Evolutionary conservation across 805 yeast genomes (phyloP).

Genomic region (Tetrapisispora namnaoensis): DNA sequence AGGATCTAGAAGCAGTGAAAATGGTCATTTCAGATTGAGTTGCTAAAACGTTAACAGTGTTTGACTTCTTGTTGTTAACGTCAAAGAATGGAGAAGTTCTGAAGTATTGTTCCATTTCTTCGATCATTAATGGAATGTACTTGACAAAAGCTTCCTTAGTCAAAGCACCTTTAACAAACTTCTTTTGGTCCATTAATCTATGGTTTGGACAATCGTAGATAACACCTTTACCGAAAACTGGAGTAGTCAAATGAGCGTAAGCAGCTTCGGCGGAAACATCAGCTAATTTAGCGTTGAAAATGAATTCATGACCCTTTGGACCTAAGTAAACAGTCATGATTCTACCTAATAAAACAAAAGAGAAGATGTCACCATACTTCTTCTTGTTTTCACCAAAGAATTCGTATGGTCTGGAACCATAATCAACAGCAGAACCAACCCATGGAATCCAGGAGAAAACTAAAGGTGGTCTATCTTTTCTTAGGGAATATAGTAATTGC

Average conservation of each 20-base stretch:
- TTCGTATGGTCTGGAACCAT: constrained; percentile 89
- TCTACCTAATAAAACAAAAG: constrained; percentile 81
- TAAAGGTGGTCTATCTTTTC: constrained; percentile 78
- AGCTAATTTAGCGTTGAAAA: constrained; percentile 76
- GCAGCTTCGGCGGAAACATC: constrained; percentile 97
- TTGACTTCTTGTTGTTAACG: constrained; percentile 27
- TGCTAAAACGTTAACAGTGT: constrained; percentile 58
- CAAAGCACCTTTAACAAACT: constrained; percentile 84
- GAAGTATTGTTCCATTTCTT: constrained; percentile 66
- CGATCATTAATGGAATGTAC: constrained; percentile 82
- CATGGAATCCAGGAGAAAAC: constrained; percentile 92
- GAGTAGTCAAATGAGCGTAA: constrained; percentile 94
- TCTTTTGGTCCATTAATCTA: constrained; percentile 95
- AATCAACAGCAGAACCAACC: constrained; percentile 83
- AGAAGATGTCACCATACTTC: constrained; percentile 87
- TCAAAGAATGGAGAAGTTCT: constrained; percentile 34
- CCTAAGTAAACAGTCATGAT: constrained; percentile 94
- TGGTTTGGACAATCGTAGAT: constrained; percentile 93
- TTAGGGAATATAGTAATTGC: constrained; percentile 60
- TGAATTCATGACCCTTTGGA: constrained; percentile 96
- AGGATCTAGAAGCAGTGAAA: constrained; percentile 87
- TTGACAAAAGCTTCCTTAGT: constrained; percentile 72
- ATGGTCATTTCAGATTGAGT: constrained; percentile 93
- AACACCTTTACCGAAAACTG: constrained; percentile 96
- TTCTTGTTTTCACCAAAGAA: constrained; percentile 71